Evolutionary conservation across 2,329 filamentous ascomycete species (phyloP).

Genomic region (Stagonosporopsis tanaceti): DNA sequence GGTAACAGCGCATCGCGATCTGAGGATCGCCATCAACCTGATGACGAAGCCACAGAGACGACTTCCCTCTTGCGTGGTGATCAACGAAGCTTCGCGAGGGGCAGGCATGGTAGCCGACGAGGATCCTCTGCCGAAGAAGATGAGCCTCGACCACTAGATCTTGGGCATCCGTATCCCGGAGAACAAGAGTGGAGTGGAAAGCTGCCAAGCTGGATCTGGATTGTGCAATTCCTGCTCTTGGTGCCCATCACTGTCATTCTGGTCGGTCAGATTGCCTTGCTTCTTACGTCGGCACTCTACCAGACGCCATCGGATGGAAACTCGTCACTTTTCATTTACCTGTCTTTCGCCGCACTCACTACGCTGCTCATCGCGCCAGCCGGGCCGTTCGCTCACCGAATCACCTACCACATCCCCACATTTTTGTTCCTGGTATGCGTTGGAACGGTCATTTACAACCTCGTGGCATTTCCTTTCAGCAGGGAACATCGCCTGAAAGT

Average conservation of each 20-base stretch:
- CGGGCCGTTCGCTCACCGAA: slow-evolving; percentile 84
- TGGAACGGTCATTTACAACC: slow-evolving; percentile 83
- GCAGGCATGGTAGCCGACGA: slow-evolving; percentile 57
- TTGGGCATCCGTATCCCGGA: slow-evolving; percentile 61
- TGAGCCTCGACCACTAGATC: slow-evolving; percentile 43
- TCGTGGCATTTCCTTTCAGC: slow-evolving; percentile 88
- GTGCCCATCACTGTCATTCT: slow-evolving; percentile 81
- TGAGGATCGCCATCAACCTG: slow-evolving; percentile 40
- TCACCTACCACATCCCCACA: slow-evolving; percentile 81
- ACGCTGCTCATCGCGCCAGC: slow-evolving; percentile 78
- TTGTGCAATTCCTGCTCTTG: slow-evolving; percentile 82
- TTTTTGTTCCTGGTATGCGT: slow-evolving; percentile 77
- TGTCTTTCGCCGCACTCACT: slow-evolving; percentile 72
- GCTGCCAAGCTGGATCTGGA: slow-evolving; percentile 85
- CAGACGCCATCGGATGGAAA: slow-evolving; percentile 89
- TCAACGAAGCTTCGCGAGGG: slow-evolving; percentile 64
- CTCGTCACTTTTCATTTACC: slow-evolving; percentile 73
- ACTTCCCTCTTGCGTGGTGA: slow-evolving; percentile 64
- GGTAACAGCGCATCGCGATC: slow-evolving; percentile 43
- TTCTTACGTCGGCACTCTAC: slow-evolving; percentile 74
- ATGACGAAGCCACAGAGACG: slow-evolving; percentile 61
- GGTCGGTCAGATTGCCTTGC: slow-evolving; percentile 76
- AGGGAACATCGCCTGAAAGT: slow-evolving; percentile 80
- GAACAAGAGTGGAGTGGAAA: slow-evolving; percentile 88
- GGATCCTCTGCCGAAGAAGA: slow-evolving; percentile 52